Evolutionary conservation across 352 stramenopile genomes (phyloP).

Genomic region (Phytophthora pluvialis): DNA sequence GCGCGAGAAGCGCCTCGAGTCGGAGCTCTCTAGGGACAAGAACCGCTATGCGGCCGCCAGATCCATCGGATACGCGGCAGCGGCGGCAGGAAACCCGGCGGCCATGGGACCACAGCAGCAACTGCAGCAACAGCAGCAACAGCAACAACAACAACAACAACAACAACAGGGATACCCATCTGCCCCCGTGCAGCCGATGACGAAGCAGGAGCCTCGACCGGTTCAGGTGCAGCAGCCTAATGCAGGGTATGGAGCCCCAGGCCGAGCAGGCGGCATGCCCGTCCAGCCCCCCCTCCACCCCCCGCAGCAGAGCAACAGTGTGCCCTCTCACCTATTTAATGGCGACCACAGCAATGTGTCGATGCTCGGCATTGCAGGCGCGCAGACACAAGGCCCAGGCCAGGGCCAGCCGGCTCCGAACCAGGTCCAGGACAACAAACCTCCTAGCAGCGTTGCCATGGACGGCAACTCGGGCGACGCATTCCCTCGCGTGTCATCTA

Average conservation of each 20-base stretch:
- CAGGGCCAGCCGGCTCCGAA: slow-evolving; percentile 18
- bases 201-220: slow-evolving; percentile 33
- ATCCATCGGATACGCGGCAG: slow-evolving; percentile 42
- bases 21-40: slow-evolving; percentile 79
- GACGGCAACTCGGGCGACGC: slow-evolving; percentile 36
- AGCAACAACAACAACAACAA: slow-evolving; percentile 26
- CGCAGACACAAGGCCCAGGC: slow-evolving; percentile 34
- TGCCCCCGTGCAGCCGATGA: slow-evolving; percentile 20
- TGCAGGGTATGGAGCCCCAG: slow-evolving; percentile 19
- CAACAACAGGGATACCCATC: slow-evolving; percentile 28
- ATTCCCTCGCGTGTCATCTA: slow-evolving; percentile 80
- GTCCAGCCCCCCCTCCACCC: slow-evolving; percentile 45
- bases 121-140: slow-evolving; percentile 19
- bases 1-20: slow-evolving; percentile 86
- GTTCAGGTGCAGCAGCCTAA: slow-evolving; percentile 24
- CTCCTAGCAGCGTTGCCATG: slow-evolving; percentile 19
- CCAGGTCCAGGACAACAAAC: slow-evolving; percentile 33
- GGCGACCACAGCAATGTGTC: slow-evolving; percentile 43
- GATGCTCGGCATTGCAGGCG: slow-evolving; percentile 46
- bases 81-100: slow-evolving; percentile 12
- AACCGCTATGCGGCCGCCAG: slow-evolving; percentile 57
- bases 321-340: slow-evolving; percentile 47
- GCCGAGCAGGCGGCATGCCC: slow-evolving; percentile 24
- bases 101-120: slow-evolving; percentile 24
- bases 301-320: slow-evolving; percentile 31